Conservation (phyloP, 148 eudicot species). For the Persicaria maculosa region DNA sequence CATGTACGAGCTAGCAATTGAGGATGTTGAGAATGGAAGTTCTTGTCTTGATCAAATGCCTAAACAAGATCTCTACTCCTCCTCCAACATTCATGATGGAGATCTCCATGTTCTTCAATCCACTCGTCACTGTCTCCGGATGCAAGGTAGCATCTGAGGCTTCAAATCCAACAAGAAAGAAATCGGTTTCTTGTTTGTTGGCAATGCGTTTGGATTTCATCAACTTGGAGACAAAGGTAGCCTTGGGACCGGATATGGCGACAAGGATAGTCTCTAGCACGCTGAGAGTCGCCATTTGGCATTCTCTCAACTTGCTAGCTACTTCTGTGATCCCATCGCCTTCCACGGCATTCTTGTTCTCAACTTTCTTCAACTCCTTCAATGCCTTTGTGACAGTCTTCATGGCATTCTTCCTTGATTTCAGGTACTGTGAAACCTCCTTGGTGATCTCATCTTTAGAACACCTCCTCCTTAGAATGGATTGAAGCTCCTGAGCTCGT, state of each 20-base stretch:
- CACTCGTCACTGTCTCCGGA: background rate
- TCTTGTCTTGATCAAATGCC: slow-evolving; percentile 1
- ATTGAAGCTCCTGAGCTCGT: background rate
- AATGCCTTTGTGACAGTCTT: background rate
- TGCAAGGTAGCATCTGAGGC: background rate
- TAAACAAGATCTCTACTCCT: background rate
- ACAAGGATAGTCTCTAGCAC: background rate
- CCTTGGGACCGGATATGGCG: background rate
- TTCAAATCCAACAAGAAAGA: background rate
- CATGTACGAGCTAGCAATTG: background rate
- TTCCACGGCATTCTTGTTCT: background rate
- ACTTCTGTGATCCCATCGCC: background rate
- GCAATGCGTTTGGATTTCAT: background rate
- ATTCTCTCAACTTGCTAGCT: background rate
- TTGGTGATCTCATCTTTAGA: background rate
- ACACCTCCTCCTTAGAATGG: background rate
- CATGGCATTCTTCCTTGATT: background rate
- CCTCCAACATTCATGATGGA: background rate
- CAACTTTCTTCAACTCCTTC: background rate
- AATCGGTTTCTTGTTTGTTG: background rate
- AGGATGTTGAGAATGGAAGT: slow-evolving; percentile 4
- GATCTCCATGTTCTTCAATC: background rate
- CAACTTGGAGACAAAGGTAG: background rate
- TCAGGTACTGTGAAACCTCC: background rate
- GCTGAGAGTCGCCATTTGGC: background rate